Conservation (phyloP, 176 grass and related monocot genomes). For the Carex myosuroides region DNA sequence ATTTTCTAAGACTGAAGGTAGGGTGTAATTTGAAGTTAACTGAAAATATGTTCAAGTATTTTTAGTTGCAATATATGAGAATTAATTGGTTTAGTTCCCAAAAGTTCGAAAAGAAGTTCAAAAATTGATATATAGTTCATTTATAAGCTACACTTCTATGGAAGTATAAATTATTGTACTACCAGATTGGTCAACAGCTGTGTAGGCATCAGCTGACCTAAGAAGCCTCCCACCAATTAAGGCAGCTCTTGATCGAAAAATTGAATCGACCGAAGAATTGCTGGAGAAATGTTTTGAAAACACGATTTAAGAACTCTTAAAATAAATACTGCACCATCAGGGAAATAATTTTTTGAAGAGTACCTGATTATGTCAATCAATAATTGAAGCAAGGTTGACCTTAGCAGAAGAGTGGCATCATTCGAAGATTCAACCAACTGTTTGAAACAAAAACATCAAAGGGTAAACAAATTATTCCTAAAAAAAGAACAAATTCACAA, state of each 20-base stretch:
- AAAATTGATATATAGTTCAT: background rate
- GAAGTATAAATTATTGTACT: conserved; percentile 30
- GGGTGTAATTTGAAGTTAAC: too few relatives aligned
- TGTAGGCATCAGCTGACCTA: conserved; percentile 55
- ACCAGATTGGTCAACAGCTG: conserved; percentile 46
- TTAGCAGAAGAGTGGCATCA: conserved; percentile 60
- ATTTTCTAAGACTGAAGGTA: background rate
- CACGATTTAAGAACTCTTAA: background rate
- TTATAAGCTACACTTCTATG: conserved; percentile 3
- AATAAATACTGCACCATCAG: background rate
- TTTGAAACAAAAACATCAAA: conserved; percentile 28
- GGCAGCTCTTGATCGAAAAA: conserved; percentile 71
- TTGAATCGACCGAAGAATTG: conserved; percentile 55
- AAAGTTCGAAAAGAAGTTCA: background rate
- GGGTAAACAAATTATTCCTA: background rate
- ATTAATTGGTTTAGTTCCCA: background rate
- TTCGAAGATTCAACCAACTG: conserved; percentile 76
- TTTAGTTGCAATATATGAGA: background rate
- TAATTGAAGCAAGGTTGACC: conserved; percentile 67
- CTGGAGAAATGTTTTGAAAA: conserved; percentile 27
- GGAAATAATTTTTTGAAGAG: background rate
- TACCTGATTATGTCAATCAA: conserved; percentile 84
- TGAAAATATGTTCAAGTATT: background rate
- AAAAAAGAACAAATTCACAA: background rate
- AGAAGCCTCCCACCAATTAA: conserved; percentile 87